These are phyloP conservation scores for Penicillium sp. DNA, from an alignment of 2,329 filamentous ascomycete species.

Conservation along the genomic window DNA sequence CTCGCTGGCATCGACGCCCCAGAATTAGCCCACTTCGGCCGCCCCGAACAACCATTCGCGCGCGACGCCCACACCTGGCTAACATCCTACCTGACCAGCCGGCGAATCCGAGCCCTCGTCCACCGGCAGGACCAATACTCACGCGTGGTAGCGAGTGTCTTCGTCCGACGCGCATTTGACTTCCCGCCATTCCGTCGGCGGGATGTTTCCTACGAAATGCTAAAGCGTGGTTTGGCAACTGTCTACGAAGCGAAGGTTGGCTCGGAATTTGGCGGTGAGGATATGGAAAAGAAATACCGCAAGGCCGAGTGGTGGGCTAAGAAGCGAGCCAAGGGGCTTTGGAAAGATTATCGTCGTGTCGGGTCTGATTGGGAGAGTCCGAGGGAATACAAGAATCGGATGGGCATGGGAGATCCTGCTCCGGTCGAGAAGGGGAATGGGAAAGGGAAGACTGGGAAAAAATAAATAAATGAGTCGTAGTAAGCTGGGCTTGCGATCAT, in stretches of 20 bases:
- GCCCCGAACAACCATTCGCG: slow-evolving; percentile 78
- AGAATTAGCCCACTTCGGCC: slow-evolving; percentile 88
- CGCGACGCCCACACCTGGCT: slow-evolving; percentile 81
- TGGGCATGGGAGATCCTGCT: slow-evolving; percentile 42
- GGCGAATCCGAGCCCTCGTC: slow-evolving; percentile 76
- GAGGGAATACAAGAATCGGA: slow-evolving; percentile 75
- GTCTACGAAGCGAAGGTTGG: slow-evolving; percentile 92
- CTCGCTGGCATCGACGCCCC: slow-evolving; percentile 92
- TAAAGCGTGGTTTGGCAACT: slow-evolving; percentile 78
- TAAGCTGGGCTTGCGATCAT: neutral
- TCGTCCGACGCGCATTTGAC: slow-evolving; percentile 57
- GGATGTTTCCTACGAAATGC: slow-evolving; percentile 88
- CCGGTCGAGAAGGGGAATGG: neutral
- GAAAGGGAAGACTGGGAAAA: slow-evolving; percentile 30
- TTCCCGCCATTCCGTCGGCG: slow-evolving; percentile 55
- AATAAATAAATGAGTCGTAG: slow-evolving; percentile 11
- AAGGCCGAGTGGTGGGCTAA: slow-evolving; percentile 58
- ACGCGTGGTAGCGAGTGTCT: slow-evolving; percentile 82
- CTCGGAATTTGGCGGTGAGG: slow-evolving; percentile 77
- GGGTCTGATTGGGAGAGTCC: slow-evolving; percentile 71
- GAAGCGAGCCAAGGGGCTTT: slow-evolving; percentile 67
- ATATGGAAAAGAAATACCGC: slow-evolving; percentile 49
- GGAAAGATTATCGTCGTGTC: slow-evolving; percentile 58
- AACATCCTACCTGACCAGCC: slow-evolving; percentile 66
- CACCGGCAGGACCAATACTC: slow-evolving; percentile 89